A percentile compares a stretch with the other conserved stretches of the same genome.
phyloP scores from a whole-genome alignment of 306 rosid species.

The Vachellia pachyceras region DNA sequence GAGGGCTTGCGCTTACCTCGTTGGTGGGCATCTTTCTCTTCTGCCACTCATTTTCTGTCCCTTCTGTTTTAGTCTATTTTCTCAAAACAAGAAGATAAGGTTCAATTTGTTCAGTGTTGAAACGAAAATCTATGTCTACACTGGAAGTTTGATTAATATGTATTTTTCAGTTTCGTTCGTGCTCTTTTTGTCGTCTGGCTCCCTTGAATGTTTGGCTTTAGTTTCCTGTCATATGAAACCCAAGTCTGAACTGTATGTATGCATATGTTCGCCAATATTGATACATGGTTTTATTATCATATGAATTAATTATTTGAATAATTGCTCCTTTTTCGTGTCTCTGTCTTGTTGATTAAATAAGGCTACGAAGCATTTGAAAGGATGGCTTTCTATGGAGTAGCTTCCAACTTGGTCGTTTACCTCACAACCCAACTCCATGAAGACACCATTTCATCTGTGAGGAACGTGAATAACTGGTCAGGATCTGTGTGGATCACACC shows the following conservation, averaged over 20 bases:
- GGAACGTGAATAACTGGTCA: slow-evolving; percentile 95
- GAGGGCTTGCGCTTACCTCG: slow-evolving; percentile 95
- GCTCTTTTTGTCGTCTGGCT: not conserved
- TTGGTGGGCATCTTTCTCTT: slow-evolving; percentile 56
- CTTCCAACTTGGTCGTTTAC: slow-evolving; percentile 87
- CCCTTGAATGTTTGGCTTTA: slow-evolving; percentile 3
- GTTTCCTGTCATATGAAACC: not conserved
- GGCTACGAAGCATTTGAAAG: slow-evolving; percentile 99
- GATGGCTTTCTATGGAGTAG: slow-evolving; percentile 97
- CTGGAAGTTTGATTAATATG: not conserved
- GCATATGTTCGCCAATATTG: not conserved
- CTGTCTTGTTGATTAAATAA: slow-evolving; percentile 23
- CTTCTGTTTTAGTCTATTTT: not conserved
- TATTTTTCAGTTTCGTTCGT: not conserved
- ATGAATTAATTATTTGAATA: not conserved
- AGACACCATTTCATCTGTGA: slow-evolving; percentile 89
- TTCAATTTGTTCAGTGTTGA: not conserved
- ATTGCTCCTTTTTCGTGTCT: not conserved
- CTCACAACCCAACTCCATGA: slow-evolving; percentile 89
- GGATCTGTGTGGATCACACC: slow-evolving; percentile 97
- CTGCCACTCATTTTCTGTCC: not conserved
- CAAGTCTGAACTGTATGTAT: not conserved
- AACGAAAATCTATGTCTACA: not conserved
- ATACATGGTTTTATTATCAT: not conserved
- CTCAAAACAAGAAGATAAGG: not conserved